Evolutionary conservation across 371 early-diverging fungal genomes (phyloP), one percentile per base, ranked within the genome.

Genomic region (Ordospora colligata): DNA sequence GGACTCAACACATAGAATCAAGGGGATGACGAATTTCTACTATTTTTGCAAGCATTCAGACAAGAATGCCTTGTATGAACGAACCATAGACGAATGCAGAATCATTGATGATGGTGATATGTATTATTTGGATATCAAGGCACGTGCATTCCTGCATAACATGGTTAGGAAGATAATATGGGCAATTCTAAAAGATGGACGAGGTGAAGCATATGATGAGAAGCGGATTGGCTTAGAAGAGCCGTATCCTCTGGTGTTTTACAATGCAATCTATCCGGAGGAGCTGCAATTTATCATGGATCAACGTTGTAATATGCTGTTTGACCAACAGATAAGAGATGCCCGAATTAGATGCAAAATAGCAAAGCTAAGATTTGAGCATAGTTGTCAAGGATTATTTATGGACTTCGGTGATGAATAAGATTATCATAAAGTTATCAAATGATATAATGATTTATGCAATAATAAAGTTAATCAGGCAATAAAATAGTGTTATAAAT

Each of bases 111-210:
- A 78, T 8, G 54, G 63, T 1, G 66, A 68, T 51, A 19, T 82
- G 8, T 79, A 58, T 21, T 46, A 64, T 11, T 53, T 84, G 51
- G 73, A 82, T 14, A 82, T 84, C 19, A 51, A 43, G 51, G 75
- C 84, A 2, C 50, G 52, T 6, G 80, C 81, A 17, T 84, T 82
- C 71, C 49, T 84, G 10, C 84, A 84, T 53, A 82, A 82, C 69
- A 82, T 82, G 80, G 84, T 84, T 6, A 74, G 84, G 54, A 84
- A 84, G 51, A 82, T 80, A 40, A 75, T 80, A 27, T 74, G 67
- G 63, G 68, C 78, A 25, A 10, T 82, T 14, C 23, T 69, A 23
- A 63, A 54, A 46, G 10, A 46, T 19, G 84, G 76, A n/a, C 54
- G 43, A 22, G 50, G 67, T 6, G 73, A 67, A 37, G 45, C 22